Percentiles rank a stretch among this genome's conserved stretches.
These are phyloP conservation scores for Ilyonectria mors-panacis DNA, from an alignment of 2,329 filamentous ascomycete genomes.

Conservation along the genomic window DNA sequence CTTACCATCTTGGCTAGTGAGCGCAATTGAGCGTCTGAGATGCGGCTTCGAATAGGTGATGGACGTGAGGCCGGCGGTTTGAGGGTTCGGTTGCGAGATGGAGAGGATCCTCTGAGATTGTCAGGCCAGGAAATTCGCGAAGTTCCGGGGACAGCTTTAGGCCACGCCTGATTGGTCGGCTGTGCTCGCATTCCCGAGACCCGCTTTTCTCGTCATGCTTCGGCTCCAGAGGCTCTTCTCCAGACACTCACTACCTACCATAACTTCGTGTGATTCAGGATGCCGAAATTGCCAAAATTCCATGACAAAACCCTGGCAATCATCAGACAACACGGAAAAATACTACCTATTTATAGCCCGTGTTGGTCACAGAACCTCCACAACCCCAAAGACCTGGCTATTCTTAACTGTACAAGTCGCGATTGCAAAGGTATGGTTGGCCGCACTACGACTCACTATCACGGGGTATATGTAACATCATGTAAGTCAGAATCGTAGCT, in stretches of 20 bases:
- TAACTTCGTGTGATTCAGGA: no score
- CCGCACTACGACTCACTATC: background rate
- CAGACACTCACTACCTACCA: no score
- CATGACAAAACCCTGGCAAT: background rate
- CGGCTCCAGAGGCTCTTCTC: no score
- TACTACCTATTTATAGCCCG: background rate
- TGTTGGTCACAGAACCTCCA: background rate
- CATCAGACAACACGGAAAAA: background rate
- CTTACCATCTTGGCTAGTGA: slow-evolving; percentile 57
- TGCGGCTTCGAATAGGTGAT: slow-evolving; percentile 44
- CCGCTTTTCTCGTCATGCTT: slow-evolving; percentile 38
- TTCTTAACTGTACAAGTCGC: background rate
- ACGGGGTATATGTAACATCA: background rate
- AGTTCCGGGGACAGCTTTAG: slow-evolving; percentile 51
- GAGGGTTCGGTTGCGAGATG: slow-evolving; percentile 48
- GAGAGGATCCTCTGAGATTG: slow-evolving; percentile 50
- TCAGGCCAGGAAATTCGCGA: slow-evolving; percentile 55
- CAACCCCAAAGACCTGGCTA: background rate
- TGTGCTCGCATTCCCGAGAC: slow-evolving; percentile 30
- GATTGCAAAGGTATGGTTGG: background rate
- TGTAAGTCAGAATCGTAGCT: background rate
- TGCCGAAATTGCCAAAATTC: no score
- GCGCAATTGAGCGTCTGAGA: slow-evolving; percentile 51
- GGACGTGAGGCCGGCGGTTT: slow-evolving; percentile 46
- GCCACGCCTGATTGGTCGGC: slow-evolving; percentile 50